A percentile compares a stretch with the other conserved stretches of the same genome.
These are phyloP conservation scores for Starmerella tilneyi DNA, from an alignment of 805 yeast genomes.

Conservation along the genomic window DNA sequence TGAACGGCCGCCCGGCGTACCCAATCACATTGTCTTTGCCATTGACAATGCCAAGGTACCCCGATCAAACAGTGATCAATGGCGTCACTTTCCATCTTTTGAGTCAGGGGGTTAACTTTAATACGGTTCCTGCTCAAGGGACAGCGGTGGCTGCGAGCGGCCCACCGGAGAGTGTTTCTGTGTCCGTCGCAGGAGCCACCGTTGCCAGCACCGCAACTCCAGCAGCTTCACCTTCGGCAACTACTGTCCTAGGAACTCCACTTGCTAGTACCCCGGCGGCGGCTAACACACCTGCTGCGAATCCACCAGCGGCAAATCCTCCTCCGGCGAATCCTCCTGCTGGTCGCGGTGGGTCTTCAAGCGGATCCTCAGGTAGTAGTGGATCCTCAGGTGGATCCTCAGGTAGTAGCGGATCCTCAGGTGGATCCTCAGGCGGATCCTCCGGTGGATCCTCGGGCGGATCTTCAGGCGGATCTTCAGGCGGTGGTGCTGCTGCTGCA, in stretches of 20 bases:
- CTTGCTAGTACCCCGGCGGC: neutral
- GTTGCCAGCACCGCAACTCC: neutral
- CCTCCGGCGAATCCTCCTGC: neutral
- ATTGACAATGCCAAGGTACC: neutral
- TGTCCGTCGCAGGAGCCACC: neutral
- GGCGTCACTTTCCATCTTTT: slow-evolving; percentile 2
- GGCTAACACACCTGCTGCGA: neutral
- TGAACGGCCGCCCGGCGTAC: neutral
- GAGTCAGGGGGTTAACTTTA: neutral
- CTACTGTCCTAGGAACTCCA: neutral
- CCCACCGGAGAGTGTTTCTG: neutral
- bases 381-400: no score
- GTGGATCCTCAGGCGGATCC: no score
- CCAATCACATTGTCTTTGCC: slow-evolving; percentile 1
- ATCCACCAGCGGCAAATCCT: neutral
- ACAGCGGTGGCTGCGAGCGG: neutral
- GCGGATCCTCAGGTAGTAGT: no score
- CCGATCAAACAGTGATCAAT: neutral
- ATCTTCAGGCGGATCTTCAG: no score
- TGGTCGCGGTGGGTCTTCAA: no score
- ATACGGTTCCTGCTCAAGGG: neutral
- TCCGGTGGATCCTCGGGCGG: no score
- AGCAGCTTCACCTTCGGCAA: neutral
- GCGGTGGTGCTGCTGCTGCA: neutral
- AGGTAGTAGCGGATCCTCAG: no score